phyloP scores from a whole-genome alignment of 352 stramenopile genomes.

The Globisporangium spinosum region DNA sequence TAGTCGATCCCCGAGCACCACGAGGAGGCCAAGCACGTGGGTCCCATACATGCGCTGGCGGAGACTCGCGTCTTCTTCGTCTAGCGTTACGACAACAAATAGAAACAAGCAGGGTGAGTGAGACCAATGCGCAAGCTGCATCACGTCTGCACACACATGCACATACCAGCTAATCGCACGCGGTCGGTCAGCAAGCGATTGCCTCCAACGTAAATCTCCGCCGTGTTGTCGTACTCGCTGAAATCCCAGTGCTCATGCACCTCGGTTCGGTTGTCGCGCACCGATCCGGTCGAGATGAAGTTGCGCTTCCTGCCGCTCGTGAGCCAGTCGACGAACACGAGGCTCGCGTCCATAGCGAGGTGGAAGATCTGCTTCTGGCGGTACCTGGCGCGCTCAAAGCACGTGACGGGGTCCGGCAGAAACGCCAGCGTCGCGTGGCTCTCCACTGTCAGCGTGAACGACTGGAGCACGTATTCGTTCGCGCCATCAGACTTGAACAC shows the following conservation, averaged over 20 bases:
- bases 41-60: slow-evolving; percentile 71
- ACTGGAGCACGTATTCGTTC: slow-evolving; percentile 47
- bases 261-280: slow-evolving; percentile 58
- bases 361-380: slow-evolving; percentile 61
- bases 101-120: slow-evolving; percentile 1
- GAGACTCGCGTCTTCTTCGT: slow-evolving; percentile 67
- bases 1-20: slow-evolving; percentile 58
- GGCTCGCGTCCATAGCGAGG: slow-evolving; percentile 39
- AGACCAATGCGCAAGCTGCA: background rate
- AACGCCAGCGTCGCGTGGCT: slow-evolving; percentile 61
- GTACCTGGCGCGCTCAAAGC: slow-evolving; percentile 72
- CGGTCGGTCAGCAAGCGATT: slow-evolving; percentile 61
- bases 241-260: slow-evolving; percentile 81
- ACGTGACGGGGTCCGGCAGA: slow-evolving; percentile 77
- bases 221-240: slow-evolving; percentile 63
- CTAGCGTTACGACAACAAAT: slow-evolving; percentile 17
- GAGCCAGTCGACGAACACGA: slow-evolving; percentile 85
- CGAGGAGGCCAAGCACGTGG: slow-evolving; percentile 67
- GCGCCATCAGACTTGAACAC: slow-evolving; percentile 71
- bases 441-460: slow-evolving; percentile 45
- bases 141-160: background rate
- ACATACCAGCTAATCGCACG: slow-evolving; percentile 54
- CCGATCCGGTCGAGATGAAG: slow-evolving; percentile 56
- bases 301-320: slow-evolving; percentile 83
- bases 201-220: slow-evolving; percentile 53